Conservation (phyloP, 2,329 filamentous ascomycete genomes). For the Xylaria sp. region DNA sequence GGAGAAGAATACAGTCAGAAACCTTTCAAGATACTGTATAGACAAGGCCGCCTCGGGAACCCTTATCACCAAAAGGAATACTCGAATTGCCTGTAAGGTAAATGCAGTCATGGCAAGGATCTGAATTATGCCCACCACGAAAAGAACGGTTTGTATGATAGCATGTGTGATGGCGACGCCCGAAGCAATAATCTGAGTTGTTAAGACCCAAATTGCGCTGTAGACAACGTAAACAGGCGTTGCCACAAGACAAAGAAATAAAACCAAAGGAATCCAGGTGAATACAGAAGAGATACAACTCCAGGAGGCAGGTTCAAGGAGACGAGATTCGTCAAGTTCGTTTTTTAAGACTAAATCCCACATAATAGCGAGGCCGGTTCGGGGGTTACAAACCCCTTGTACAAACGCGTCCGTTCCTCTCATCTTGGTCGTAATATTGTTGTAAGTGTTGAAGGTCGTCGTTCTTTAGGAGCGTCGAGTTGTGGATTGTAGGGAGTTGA, state of each 20-base stretch:
- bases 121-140: too few species aligned
- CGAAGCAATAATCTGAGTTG: too few species aligned
- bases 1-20: not conserved
- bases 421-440: not conserved
- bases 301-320: not conserved
- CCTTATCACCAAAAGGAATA: not conserved
- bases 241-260: not conserved
- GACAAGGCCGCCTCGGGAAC: not conserved
- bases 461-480: not conserved
- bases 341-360: not conserved
- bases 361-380: not conserved
- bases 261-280: not conserved
- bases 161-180: too few species aligned
- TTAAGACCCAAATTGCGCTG: too few species aligned
- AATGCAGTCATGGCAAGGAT: not conserved
- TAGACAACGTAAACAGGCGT: not conserved
- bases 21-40: not conserved
- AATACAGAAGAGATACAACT: not conserved
- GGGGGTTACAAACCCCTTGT: not conserved
- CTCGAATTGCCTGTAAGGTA: not conserved
- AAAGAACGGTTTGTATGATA: not conserved
- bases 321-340: not conserved
- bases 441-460: not conserved
- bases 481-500: not conserved
- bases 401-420: not conserved